Evolutionary conservation across 495 filamentous ascomycete species (phyloP).

Genomic region (Hyaloscypha hepaticicola): DNA sequence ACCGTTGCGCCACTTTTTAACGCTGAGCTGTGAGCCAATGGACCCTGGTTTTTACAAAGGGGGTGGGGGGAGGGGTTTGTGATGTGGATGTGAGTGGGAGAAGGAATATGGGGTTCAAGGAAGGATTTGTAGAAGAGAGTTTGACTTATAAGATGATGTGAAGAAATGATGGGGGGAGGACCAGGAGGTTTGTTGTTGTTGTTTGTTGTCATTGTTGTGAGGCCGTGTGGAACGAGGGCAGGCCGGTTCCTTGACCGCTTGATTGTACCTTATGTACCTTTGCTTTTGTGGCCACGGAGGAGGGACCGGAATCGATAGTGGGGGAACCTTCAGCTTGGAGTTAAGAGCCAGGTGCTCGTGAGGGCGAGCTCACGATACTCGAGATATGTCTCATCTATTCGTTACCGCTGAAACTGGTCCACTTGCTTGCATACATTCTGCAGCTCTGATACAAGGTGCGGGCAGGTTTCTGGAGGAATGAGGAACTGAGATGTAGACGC

Average conservation of each 20-base stretch:
- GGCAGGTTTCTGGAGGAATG: neutral
- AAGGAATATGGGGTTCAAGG: neutral
- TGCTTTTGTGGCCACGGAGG: neutral
- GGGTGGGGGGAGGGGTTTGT: neutral
- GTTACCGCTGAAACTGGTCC: constrained; percentile 3
- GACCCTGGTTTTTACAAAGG: neutral
- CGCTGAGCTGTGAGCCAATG: neutral
- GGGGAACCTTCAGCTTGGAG: neutral
- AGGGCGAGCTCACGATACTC: no score
- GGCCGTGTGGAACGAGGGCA: neutral
- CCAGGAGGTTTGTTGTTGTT: neutral
- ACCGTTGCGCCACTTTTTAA: neutral
- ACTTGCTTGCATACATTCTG: constrained; percentile 3
- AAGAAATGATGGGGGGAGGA: neutral
- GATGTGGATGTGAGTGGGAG: neutral
- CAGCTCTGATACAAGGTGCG: neutral
- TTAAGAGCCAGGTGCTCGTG: neutral
- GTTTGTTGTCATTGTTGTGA: neutral
- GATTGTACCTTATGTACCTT: no score
- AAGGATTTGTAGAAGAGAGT: no score
- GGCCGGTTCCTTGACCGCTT: neutral
- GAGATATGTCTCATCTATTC: neutral
- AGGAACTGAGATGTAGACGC: no score
- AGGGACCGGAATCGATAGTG: neutral
- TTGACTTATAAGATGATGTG: no score